A percentile compares a stretch with the other conserved stretches of the same genome.
phyloP scores from a whole-genome alignment of 2,329 filamentous ascomycete genomes.

The Boeremia lycopersici region DNA sequence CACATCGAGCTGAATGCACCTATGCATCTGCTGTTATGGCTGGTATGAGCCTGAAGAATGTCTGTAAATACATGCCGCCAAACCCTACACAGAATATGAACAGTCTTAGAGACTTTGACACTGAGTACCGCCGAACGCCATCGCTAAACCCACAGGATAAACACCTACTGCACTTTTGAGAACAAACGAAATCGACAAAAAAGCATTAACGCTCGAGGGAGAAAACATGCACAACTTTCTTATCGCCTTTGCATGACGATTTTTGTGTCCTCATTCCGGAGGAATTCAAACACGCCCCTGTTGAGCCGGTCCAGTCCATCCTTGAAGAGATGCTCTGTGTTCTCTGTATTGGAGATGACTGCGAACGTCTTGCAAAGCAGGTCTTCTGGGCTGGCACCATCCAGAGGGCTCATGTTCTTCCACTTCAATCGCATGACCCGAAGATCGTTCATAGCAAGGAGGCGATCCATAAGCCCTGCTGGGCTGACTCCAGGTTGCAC shows the following conservation, averaged over 20 bases:
- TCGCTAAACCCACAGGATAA: slow-evolving; percentile 27
- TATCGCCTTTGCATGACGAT: slow-evolving; percentile 39
- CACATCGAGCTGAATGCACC: background rate
- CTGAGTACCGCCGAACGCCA: slow-evolving; percentile 24
- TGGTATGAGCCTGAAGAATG: background rate
- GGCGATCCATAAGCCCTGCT: slow-evolving; percentile 37
- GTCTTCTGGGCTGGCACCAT: slow-evolving; percentile 41
- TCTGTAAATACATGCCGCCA: background rate
- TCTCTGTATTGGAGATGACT: slow-evolving; percentile 42
- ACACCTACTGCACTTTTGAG: slow-evolving; percentile 13
- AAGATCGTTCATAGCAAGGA: slow-evolving; percentile 44
- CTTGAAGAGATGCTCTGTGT: slow-evolving; percentile 43
- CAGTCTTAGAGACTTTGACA: background rate
- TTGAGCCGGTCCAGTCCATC: slow-evolving; percentile 39
- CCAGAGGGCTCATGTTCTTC: slow-evolving; percentile 44
- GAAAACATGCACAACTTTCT: background rate
- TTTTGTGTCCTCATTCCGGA: slow-evolving; percentile 39
- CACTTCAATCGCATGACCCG: slow-evolving; percentile 43
- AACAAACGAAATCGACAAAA: background rate
- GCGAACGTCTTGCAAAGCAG: slow-evolving; percentile 41
- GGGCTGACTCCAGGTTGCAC: slow-evolving; percentile 32
- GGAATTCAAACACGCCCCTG: slow-evolving; percentile 39
- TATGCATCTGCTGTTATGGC: background rate
- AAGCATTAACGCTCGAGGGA: background rate
- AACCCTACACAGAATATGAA: background rate